phyloP scores from a whole-genome alignment of 208 protist genomes.

The Porcisia hertigi region DNA sequence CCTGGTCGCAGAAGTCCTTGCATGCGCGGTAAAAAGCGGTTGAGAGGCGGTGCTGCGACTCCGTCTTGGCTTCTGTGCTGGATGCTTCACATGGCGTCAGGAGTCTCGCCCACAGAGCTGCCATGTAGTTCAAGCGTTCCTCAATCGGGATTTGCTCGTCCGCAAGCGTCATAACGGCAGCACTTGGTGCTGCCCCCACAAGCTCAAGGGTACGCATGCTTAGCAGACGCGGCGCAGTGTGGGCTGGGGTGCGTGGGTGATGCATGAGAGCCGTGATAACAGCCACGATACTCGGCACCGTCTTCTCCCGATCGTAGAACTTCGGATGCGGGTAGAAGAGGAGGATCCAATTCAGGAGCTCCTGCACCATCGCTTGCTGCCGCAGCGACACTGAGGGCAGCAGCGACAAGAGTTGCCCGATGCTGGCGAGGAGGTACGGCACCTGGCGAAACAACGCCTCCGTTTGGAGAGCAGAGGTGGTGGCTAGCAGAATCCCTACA shows the following conservation, averaged over 20 bases:
- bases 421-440: conserved; percentile 11
- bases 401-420: conserved; percentile 25
- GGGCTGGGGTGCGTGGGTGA: conserved; percentile 4
- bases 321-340: conserved; percentile 22
- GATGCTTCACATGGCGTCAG: background rate
- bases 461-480: background rate
- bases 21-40: conserved; percentile 10
- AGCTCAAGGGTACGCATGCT: conserved; percentile 17
- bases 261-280: conserved; percentile 35
- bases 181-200: background rate
- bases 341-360: conserved; percentile 26
- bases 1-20: conserved; percentile 4
- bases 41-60: conserved; percentile 6
- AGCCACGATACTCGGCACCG: conserved; percentile 30
- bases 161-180: background rate
- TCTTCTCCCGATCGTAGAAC: conserved; percentile 33
- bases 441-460: conserved; percentile 7
- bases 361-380: conserved; percentile 6
- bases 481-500: conserved; percentile 1
- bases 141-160: conserved; percentile 1
- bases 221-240: background rate
- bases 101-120: conserved; percentile 10
- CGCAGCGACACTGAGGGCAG: conserved; percentile 28
- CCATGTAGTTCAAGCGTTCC: conserved; percentile 3
- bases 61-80: background rate